A percentile compares a stretch with the other conserved stretches of the same genome.
Conservation (phyloP, 192 early-diverging fungal species). For the Dispira simplex region DNA sequence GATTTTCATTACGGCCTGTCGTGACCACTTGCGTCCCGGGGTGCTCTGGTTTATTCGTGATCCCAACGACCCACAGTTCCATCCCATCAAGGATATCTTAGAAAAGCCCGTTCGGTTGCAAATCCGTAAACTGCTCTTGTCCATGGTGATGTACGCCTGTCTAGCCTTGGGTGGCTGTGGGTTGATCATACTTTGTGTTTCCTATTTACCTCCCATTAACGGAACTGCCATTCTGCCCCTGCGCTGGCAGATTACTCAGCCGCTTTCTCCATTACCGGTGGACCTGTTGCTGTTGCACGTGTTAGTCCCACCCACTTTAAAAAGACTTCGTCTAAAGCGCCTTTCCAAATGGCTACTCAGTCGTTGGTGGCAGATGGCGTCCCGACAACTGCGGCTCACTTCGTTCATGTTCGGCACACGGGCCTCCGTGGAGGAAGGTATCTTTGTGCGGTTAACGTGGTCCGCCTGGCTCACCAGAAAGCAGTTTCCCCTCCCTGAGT, state of each 20-base stretch:
- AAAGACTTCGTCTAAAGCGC: conserved; percentile 41
- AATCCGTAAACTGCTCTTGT: conserved; percentile 66
- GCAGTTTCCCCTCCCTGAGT: conserved; percentile 25
- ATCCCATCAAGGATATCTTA: conserved; percentile 86
- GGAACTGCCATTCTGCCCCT: neutral
- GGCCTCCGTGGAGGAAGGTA: conserved; percentile 56
- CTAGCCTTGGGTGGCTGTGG: conserved; percentile 68
- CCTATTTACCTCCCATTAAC: conserved; percentile 9
- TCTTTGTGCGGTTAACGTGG: conserved; percentile 32
- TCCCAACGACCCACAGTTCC: conserved; percentile 88
- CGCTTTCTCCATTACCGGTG: conserved; percentile 57
- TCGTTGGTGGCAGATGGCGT: conserved; percentile 58
- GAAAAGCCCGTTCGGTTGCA: conserved; percentile 60
- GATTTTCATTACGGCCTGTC: conserved; percentile 61
- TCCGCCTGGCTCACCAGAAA: conserved; percentile 32
- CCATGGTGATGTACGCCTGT: conserved; percentile 69
- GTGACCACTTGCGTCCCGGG: conserved; percentile 76
- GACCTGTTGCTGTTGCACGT: conserved; percentile 63
- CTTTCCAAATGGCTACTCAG: conserved; percentile 34
- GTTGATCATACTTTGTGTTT: conserved; percentile 19
- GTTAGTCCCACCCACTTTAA: conserved; percentile 47
- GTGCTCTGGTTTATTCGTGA: conserved; percentile 98
- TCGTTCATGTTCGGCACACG: conserved; percentile 71
- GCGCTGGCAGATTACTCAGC: conserved; percentile 32
- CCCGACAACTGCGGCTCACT: conserved; percentile 48